Evolutionary conservation across 2,329 filamentous ascomycete genomes (phyloP), one percentile per base, ranked within the genome.

Genomic region (Metarhizium brunneum): DNA sequence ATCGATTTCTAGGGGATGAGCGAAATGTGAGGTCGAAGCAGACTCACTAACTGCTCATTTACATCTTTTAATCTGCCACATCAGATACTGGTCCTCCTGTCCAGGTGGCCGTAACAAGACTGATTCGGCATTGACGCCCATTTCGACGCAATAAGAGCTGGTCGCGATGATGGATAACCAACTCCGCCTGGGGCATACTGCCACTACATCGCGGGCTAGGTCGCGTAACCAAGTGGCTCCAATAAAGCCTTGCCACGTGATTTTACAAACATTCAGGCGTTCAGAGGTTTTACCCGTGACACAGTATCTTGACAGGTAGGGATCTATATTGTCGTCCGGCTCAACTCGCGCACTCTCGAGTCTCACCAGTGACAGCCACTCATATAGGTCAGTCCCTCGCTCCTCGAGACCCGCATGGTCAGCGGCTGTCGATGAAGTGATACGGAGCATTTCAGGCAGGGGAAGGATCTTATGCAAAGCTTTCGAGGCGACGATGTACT

Each of bases 281-380:
- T 59, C n/a, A 70, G 55, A 55, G 62, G 61, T 2, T 60, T 32
- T 5, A 66, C 66, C 2, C 72, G 71, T 1, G 35, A 35, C 10
- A 11, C 73, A 68, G 66, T 92, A 92, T 25, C 84, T 79, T 30
- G 83, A 87, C 3, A 94, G 71, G 64, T 86, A 88, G 0, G 81
- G 72, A 68, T 92, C 86, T 36, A 90, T 78, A 5, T 65, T 66
- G 67, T 92, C 87, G 10, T 65, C 66, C 3, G 70, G 66, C 11
- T 69, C 63, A 18, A 92, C 66, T 29, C 88, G 77, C n/a, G 85
- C 82, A 55, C 87, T 90, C 10, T 76, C 71, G 0, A 91, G 74
- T 11, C 80, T 77, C 5, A 86, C 66, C n/a, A 95, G 70, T 2
- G 84, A 84, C 1, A 92, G 65, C 85, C 87, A 94, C 70, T 94